Base-by-base conservation (phyloP, 2,329 filamentous ascomycete species). In the Plenodomus biglobosus region DNA sequence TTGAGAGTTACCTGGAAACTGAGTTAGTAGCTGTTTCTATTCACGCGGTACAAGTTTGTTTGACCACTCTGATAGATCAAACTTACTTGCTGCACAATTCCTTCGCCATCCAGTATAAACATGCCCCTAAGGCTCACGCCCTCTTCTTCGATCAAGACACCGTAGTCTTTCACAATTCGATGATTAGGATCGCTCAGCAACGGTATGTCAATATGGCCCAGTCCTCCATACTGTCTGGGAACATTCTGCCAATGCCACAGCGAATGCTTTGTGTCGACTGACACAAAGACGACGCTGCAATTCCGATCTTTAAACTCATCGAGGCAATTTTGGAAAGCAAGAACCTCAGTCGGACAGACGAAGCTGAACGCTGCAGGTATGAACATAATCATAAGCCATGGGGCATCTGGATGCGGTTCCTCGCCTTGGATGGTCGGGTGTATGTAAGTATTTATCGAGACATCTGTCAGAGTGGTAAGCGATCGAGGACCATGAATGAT, bases 321-420 rank as follows among this genome's bases (percentile, higher is more conserved):
- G 1, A 61, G 48, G 38, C 59, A 62, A 20, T 62, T 64, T 22
- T 69, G 58, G 42, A 66, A 69, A 2, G 63, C 63, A 15, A 66
- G 57, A 8, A 68, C 60, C 46, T 66, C 65, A 11, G 61, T 66
- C 0, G 62, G 65, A 22, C 66, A 69, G 3, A 69, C 62, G 38
- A 65, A 69, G 24, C 56, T 62, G 41, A 68, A 69, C 7, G 66
- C 65, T 3, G 61, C 61, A 5, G 66, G 64, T 7, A 66, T 67
- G 45, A 68, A 69, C 8, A 68, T 46, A 4, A 69, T 41, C 8
- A 68, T 59, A n/a, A 67, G 53, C 62, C 65, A 67, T n/a, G 52
- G 52, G 5, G 43, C 46, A 16, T 53, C 37, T 3, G 41, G 45
- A 30, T 53, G 27, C 10, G 46, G 52, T 24, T 32, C 35, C 15